Evolutionary conservation across 495 filamentous ascomycete genomes (phyloP).

Genomic region (Staphylotrichum longicolle): DNA sequence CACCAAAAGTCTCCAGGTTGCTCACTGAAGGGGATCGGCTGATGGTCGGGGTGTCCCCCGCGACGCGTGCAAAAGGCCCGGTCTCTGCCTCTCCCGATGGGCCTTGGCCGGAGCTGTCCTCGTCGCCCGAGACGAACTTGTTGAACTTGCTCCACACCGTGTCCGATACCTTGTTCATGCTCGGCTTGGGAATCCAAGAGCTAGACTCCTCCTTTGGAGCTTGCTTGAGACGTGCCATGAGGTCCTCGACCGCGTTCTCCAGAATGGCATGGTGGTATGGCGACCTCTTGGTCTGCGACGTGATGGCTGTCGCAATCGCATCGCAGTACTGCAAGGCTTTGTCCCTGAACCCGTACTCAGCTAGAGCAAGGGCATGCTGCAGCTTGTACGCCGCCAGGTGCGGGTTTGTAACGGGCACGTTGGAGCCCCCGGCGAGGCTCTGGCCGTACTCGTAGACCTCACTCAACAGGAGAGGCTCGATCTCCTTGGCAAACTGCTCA

Average conservation of each 20-base stretch:
- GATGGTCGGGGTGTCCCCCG: conserved; percentile 74
- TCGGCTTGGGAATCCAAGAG: conserved; percentile 87
- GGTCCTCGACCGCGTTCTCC: conserved; percentile 73
- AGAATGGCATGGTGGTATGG: conserved; percentile 78
- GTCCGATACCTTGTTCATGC: conserved; percentile 88
- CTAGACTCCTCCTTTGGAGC: conserved; percentile 68
- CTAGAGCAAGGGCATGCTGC: conserved; percentile 76
- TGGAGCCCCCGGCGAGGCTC: conserved; percentile 57
- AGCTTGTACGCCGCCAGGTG: conserved; percentile 89
- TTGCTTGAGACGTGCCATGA: conserved; percentile 76
- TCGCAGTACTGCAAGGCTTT: conserved; percentile 94
- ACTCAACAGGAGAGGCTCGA: conserved; percentile 81
- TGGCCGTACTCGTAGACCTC: conserved; percentile 90
- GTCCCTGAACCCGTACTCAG: conserved; percentile 73
- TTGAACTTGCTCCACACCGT: conserved; percentile 88
- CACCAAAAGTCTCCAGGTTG: conserved; percentile 68
- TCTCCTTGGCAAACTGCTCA: conserved; percentile 66
- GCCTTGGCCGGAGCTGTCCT: conserved; percentile 59
- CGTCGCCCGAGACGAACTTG: conserved; percentile 91
- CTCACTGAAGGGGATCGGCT: conserved; percentile 75
- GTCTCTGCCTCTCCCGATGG: conserved; percentile 60
- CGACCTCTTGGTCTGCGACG: conserved; percentile 75
- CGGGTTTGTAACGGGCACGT: conserved; percentile 58
- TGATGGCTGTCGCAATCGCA: conserved; percentile 72
- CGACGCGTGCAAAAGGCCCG: conserved; percentile 78